These are phyloP conservation scores for Glycine tomentella DNA, from an alignment of 306 rosid species.

Conservation along the genomic window DNA sequence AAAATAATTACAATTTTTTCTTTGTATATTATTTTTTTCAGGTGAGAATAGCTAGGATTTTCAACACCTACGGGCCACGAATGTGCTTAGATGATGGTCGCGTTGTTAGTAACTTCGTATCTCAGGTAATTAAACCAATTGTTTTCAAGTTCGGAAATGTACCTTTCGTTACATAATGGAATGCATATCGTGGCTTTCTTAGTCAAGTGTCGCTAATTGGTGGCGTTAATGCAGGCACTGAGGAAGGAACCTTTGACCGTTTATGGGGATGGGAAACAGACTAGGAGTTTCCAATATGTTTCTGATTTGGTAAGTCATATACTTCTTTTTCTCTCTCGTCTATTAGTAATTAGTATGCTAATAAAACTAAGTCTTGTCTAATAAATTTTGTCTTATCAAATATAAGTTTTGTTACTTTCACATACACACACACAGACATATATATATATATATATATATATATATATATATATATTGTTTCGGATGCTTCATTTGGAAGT, in stretches of 20 bases:
- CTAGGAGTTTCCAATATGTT: background rate
- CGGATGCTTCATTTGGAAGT: background rate
- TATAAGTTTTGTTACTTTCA: background rate
- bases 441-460: no score
- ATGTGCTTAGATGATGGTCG: conserved; percentile 24
- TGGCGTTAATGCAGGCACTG: conserved; percentile 2
- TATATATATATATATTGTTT: background rate
- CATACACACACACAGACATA: no score
- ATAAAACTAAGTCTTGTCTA: background rate
- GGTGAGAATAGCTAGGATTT: conserved; percentile 18
- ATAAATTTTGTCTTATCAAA: background rate
- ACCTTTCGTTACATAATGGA: no score
- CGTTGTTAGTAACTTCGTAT: conserved; percentile 14
- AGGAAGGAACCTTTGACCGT: conserved; percentile 15
- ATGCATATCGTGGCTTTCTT: background rate
- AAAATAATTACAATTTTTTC: background rate
- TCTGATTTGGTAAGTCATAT: background rate
- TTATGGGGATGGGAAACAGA: conserved; percentile 14
- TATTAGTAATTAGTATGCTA: background rate
- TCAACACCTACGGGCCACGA: conserved; percentile 19
- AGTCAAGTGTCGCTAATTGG: background rate
- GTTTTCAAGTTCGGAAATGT: background rate
- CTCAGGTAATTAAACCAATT: background rate
- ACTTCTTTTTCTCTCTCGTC: background rate
- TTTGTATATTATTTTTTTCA: background rate